Base-by-base conservation (phyloP, 169 alveolate species). In the Cryptosporidium parvum region DNA sequence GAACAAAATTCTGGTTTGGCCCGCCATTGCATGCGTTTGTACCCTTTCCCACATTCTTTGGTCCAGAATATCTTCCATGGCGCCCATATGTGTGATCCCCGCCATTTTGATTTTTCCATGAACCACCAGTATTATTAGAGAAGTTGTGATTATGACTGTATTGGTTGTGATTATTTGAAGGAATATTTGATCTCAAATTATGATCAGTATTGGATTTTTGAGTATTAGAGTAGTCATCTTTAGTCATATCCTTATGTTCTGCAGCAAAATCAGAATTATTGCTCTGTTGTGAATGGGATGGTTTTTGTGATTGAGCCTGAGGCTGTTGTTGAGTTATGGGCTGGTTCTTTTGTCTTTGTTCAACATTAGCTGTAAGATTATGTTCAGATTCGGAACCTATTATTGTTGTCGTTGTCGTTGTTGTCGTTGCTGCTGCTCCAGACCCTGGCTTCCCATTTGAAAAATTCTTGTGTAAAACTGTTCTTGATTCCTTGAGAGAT, bases 1-100 rank as follows among this genome's bases (percentile, higher is more conserved):
- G n/a, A 6, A 12, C 39, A 16, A 7, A n/a, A 56, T 21, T 56
- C 67, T 56, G 67, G 12, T 37, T 37, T 0, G 67, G 14, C 14
- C 67, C 67, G 35, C 35, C 35, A 56, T 26, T 56, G 39, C 35
- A 56, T 56, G 67, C 67, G 26, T 2, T 56, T 56, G 67, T 2
- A 4, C 67, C 67, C 67, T 56, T 56, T 6, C 67, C 67, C 67
- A 56, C n/a, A 21, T 26, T 56, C 5, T 56, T 56, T 3, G 67
- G 67, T 18, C 67, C 67, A 4, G 67, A 56, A 65, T 21, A 65
- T 18, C 51, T 65, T 8, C 44, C 72, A 1, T 65, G 72, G 72
- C 72, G 72, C 72, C 31, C 72, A 65, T 65, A 14, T 1, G 53
- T 65, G 72, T 65, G 72, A 29, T 7, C 31, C 31, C 51, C 52